Base-by-base conservation (phyloP, 1,139 yeast species). In the Dujonia santamariae region DNA sequence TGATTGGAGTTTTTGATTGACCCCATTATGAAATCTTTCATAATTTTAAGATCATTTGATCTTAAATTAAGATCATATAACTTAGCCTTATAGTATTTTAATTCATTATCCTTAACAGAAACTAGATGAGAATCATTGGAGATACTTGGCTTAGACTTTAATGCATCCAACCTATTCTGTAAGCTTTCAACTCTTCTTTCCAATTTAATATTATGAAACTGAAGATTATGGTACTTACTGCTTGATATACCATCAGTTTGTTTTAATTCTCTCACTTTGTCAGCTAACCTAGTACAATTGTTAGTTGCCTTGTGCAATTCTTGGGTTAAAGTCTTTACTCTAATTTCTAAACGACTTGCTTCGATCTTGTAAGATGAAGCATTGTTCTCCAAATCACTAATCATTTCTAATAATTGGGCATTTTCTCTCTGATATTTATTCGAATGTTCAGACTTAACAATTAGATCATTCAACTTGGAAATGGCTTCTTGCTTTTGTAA, bases 41-140 rank as follows among this genome's bases (percentile, higher is more conserved):
- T 67, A 45, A 74, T 63, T 40, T 61, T 65, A 41, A 79, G 64
- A 47, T 80, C 86, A 26, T 61, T 56, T 37, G 72, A 56, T 47
- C 60, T 55, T 38, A 65, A 28, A 39, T 58, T 60, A 34, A 62
- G 42, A 38, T 68, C 74, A 37, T 57, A 56, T 30, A 65, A 56
- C 37, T 56, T 61, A 13, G 68, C 69, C 41, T 55, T 62, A 42
- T 61, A 65, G 41, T 62, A 68, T 25, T 55, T 54, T 30, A 63
- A 44, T 39, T 63, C 66, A 28, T 58, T 56, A 17, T 46, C 48
- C 33, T 49, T 42, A 8, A 48, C 45, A 20, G 31, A 4, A 38
- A 12, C 11, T 18, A 11, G 22, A 19, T 28, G 32, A 12, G 14
- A 7, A 7, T 11, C 29, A 12, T 8, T n/a, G 25, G 23, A 13